Base-by-base conservation (phyloP, 75 land plant genomes). In the Cunninghamia lanceolata region DNA sequence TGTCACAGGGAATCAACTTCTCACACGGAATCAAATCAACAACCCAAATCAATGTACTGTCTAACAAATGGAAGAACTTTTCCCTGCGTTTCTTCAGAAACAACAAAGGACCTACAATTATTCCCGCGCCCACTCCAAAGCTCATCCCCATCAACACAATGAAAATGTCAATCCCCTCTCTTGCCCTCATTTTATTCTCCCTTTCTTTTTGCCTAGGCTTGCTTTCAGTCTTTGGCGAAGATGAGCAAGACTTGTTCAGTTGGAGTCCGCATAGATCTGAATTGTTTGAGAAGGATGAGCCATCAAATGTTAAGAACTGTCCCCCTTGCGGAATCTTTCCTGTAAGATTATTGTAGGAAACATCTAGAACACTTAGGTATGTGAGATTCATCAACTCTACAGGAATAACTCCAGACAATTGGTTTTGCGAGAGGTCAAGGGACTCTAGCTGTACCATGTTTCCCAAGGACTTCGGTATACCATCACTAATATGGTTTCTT, bases 351-450 rank as follows among this genome's bases (percentile, higher is more conserved):
- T 81, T 70, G 68, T 78, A 11, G n/a, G 87, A 85, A 47, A 88
- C n/a, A 40, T 79, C 54, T 6, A 88, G 59, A 40, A 79, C 30
- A 53, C 46, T 68, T 38, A 88, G 63, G 47, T 30, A 81, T 32
- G 75, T 75, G 34, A 91, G 84, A 59, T 86, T 87, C 2, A 75
- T n/a, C 50, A 93, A 38, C 35, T 89, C 78, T 2, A 34, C 45
- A 14, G 94, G 94, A 16, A 93, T 89, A 3, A 6, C 35, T 17
- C 94, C 91, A n/a, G 87, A 85, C n/a, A 93, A 86, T 17, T 35
- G 43, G 86, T 93, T 93, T 86, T 87, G 59, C 8, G 91, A 91
- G 82, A 93, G 87, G 87, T 91, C 90, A 83, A 93, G 85, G 82
- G 70, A 74, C 84, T 87, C 88, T n/a, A 94, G 34, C 42, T 85